Evolutionary conservation across 1,139 yeast genomes (phyloP).

Genomic region (Neolecta irregularis): DNA sequence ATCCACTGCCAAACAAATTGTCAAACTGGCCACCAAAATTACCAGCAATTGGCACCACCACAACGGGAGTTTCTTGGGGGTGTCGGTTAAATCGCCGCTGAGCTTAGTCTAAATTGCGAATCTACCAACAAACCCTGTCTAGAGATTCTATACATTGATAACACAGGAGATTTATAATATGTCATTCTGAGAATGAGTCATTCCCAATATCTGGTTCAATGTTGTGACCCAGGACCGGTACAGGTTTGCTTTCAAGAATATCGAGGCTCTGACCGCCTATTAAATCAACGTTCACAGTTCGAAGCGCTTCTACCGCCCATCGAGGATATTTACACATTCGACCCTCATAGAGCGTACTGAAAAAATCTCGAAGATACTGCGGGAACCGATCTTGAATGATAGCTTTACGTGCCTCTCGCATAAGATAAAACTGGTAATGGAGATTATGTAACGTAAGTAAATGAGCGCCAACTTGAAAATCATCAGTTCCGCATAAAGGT

Average conservation of each 20-base stretch:
- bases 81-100: too few relatives aligned
- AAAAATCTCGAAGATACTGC: slow-evolving; percentile 25
- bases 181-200: too few relatives aligned
- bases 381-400: slow-evolving; percentile 29
- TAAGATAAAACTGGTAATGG: slow-evolving; percentile 29
- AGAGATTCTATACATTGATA: too few relatives aligned
- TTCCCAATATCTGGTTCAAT: too few relatives aligned
- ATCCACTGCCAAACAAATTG: too few relatives aligned
- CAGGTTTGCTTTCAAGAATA: background rate
- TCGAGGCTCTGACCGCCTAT: background rate
- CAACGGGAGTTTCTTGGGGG: too few relatives aligned
- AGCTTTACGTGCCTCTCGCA: slow-evolving; percentile 28
- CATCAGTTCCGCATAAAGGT: background rate
- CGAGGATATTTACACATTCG: slow-evolving; percentile 24
- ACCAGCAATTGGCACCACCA: too few relatives aligned
- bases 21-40: too few relatives aligned
- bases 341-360: slow-evolving; percentile 23
- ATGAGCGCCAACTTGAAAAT: slow-evolving; percentile 27
- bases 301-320: slow-evolving; percentile 31
- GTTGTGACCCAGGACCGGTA: too few relatives aligned
- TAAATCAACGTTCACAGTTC: slow-evolving; percentile 24
- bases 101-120: too few relatives aligned
- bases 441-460: slow-evolving; percentile 31
- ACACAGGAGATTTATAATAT: too few relatives aligned
- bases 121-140: too few relatives aligned